Conservation (phyloP, 345 rosid species). For the Gossypium rotundifolium region DNA sequence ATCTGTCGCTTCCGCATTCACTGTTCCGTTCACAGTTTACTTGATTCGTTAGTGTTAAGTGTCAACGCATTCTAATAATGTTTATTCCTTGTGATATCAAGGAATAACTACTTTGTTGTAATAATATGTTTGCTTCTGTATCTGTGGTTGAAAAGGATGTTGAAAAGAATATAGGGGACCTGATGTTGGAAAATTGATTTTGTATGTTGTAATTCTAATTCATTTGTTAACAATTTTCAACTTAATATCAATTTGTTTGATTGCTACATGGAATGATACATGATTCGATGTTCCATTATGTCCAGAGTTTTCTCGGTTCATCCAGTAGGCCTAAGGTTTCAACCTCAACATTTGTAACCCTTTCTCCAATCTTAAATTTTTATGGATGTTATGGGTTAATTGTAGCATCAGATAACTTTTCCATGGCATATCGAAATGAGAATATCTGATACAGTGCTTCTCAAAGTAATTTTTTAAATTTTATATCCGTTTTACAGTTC, state of each 20-base stretch:
- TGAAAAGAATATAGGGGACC: not conserved
- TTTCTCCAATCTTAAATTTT: not conserved
- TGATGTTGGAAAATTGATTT: not conserved
- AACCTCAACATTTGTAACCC: no score
- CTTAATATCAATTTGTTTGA: no score
- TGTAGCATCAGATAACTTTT: not conserved
- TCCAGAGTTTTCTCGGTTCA: no score
- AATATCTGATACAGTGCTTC: not conserved
- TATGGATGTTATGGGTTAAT: not conserved
- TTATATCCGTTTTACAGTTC: not conserved
- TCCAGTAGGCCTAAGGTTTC: no score
- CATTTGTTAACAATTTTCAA: not conserved
- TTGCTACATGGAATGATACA: no score
- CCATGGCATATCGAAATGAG: not conserved
- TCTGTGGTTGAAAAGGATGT: not conserved
- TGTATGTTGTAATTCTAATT: not conserved
- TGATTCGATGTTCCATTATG: no score
- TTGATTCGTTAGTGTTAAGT: slow-evolving; percentile 9
- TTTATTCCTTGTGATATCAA: slow-evolving; percentile 13
- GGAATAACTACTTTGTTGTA: not conserved
- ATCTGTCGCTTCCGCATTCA: not conserved
- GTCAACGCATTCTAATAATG: not conserved
- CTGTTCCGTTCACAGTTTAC: not conserved
- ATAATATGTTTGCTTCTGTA: not conserved
- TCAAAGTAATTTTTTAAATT: not conserved